These are phyloP conservation scores for Prorocentrum cordatum DNA, from an alignment of 169 alveolate species.

Conservation along the genomic window DNA sequence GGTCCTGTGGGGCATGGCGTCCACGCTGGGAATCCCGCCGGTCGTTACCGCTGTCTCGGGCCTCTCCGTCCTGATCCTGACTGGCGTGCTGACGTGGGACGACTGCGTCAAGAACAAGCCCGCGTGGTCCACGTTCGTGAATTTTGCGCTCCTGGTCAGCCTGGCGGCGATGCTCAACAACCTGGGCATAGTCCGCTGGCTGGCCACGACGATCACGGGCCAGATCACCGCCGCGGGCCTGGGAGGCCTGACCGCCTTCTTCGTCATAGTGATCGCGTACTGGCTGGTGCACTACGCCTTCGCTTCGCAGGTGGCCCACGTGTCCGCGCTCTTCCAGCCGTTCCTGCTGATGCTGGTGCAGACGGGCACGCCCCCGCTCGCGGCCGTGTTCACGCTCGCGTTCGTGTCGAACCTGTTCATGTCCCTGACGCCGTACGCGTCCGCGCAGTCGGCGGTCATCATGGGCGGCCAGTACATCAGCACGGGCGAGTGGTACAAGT, in stretches of 20 bases:
- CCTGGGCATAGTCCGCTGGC: slow-evolving; percentile 15
- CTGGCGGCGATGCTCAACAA: slow-evolving; percentile 38
- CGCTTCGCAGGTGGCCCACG: slow-evolving; percentile 56
- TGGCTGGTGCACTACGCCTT: slow-evolving; percentile 32
- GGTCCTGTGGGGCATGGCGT: slow-evolving; percentile 18
- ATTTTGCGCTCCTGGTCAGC: slow-evolving; percentile 32
- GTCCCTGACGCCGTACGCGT: slow-evolving; percentile 36
- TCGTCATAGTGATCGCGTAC: slow-evolving; percentile 23
- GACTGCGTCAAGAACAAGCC: slow-evolving; percentile 23
- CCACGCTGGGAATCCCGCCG: background rate
- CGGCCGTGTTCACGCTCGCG: slow-evolving; percentile 30
- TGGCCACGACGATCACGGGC: too few relatives aligned
- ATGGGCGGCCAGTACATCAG: slow-evolving; percentile 38
- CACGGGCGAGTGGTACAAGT: slow-evolving; percentile 45
- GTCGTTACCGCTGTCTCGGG: slow-evolving; percentile 40
- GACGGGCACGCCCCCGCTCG: slow-evolving; percentile 27
- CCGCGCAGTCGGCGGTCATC: slow-evolving; percentile 55
- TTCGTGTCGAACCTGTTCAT: slow-evolving; percentile 37
- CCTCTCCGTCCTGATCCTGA: background rate
- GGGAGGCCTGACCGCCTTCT: slow-evolving; percentile 22
- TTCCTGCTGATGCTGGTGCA: slow-evolving; percentile 42
- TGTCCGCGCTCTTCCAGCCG: slow-evolving; percentile 40
- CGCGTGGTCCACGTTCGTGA: slow-evolving; percentile 45
- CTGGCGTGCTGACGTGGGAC: slow-evolving; percentile 54
- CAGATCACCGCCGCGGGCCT: too few relatives aligned